Base-by-base conservation (phyloP, 2,329 filamentous ascomycete genomes). In the Penicillium palitans region DNA sequence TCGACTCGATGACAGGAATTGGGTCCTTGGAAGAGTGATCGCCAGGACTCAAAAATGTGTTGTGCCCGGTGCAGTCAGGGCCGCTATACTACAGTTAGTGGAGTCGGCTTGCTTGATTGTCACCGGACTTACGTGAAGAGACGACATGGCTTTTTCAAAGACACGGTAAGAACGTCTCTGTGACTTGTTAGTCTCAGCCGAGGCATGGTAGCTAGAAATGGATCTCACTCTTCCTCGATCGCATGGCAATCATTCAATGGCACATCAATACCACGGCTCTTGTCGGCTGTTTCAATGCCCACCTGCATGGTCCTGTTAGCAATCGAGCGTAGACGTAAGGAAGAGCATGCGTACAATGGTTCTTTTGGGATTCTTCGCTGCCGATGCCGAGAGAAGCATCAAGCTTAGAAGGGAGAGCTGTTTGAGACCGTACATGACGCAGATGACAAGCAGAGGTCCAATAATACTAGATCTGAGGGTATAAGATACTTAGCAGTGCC, bases 181-280 rank as follows among this genome's bases (percentile, higher is more conserved):
- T 1, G 2, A 25, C 21, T 6, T 1, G 24, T 64, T 47, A 62
- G 58, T 27, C 21, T 33, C 7, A 4, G 19, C 8, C 4, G 4
- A 42, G 24, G 29, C 37, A n/a, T 24, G 33, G 19, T n/a, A 10
- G n/a, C 10, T 37, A 17, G 39, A 15, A 29, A 25, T 25, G 12
- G 1, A 21, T 62, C 65, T 59, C 39, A 68, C 66, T 68, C 66
- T 49, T 68, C 63, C n/a, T 63, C 65, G 12, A 68, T 57, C 17
- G 60, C 55, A 39, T 59, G 51, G 45, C 66, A 68, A 21, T 68
- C 66, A 48, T 68, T 64, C 45, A 68, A 44, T 27, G 50, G 52
- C n/a, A 66, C 66, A 47, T 61, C 40, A 6, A 67, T 54, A 15
- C 59, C 66, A 12, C 61, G 61, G 49, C 66, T 68, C 7, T 33